phyloP scores from a whole-genome alignment of 768 basidiomycete species.

The Lentinula raphanica region DNA sequence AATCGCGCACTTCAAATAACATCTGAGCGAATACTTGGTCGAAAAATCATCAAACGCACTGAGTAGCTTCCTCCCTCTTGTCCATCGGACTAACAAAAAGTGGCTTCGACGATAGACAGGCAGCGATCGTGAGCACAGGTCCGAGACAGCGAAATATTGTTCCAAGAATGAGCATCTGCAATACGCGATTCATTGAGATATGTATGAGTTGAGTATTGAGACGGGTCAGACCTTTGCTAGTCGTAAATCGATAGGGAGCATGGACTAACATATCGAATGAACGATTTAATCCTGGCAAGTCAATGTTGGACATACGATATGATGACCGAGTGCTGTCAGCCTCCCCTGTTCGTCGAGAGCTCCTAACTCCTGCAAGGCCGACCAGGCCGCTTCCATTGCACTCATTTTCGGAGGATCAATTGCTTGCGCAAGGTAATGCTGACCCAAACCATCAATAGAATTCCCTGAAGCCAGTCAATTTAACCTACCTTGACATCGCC shows the following conservation, averaged over 20 bases:
- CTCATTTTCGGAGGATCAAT: constrained; percentile 77
- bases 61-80: constrained; percentile 72
- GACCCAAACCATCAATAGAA: not conserved
- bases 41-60: constrained; percentile 35
- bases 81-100: constrained; percentile 80
- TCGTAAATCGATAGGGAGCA: constrained; percentile 83
- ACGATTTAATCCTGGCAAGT: not conserved
- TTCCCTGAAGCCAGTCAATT: not conserved
- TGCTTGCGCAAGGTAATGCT: constrained; percentile 66
- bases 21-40: not conserved
- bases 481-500: constrained; percentile 68
- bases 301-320: constrained; percentile 51
- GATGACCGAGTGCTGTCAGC: constrained; percentile 77
- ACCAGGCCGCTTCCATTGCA: constrained; percentile 75
- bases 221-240: constrained; percentile 63
- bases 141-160: constrained; percentile 80
- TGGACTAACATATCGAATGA: constrained; percentile 42
- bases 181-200: not conserved
- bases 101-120: constrained; percentile 82
- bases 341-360: constrained; percentile 61
- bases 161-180: constrained; percentile 84
- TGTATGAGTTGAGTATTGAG: too few relatives aligned
- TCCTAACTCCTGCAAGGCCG: constrained; percentile 68
- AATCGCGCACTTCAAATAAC: constrained; percentile 53
- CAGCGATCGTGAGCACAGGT: constrained; percentile 77